These are phyloP conservation scores for Fistulifera pelliculosa DNA, from an alignment of 108 stramenopile genomes.

Conservation along the genomic window DNA sequence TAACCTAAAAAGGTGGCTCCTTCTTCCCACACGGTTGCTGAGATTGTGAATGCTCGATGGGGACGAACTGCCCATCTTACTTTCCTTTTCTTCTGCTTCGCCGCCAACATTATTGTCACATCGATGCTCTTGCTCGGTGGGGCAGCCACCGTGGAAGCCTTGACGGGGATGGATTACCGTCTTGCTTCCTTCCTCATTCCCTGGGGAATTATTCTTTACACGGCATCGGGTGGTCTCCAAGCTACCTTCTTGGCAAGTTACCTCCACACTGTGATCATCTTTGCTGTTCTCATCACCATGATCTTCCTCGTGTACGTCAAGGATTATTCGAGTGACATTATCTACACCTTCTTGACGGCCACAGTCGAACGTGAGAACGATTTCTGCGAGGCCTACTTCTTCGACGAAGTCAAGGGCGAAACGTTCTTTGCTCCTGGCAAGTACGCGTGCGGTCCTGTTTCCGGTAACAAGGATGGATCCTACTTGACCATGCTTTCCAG, in stretches of 20 bases:
- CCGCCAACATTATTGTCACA: conserved; percentile 78
- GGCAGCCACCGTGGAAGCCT: conserved; percentile 82
- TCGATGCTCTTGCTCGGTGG: conserved; percentile 94
- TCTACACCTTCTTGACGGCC: conserved; percentile 51
- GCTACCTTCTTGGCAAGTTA: conserved; percentile 86
- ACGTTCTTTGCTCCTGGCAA: conserved; percentile 44
- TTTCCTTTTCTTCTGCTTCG: conserved; percentile 86
- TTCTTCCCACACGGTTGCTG: conserved; percentile 84
- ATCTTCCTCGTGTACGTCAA: conserved; percentile 71
- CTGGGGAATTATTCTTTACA: conserved; percentile 91
- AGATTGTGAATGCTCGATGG: conserved; percentile 91
- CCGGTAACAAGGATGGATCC: conserved; percentile 76
- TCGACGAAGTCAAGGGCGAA: conserved; percentile 23
- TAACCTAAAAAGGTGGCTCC: conserved; percentile 83
- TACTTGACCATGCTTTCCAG: conserved; percentile 87
- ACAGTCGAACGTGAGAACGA: conserved; percentile 42
- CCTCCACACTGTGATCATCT: conserved; percentile 81
- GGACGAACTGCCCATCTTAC: conserved; percentile 79
- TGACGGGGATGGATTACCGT: conserved; percentile 79
- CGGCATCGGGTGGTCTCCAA: conserved; percentile 84
- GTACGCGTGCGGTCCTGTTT: conserved; percentile 70
- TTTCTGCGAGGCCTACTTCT: conserved; percentile 49
- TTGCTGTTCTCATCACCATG: conserved; percentile 73
- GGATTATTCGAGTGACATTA: conserved; percentile 50
- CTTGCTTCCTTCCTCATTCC: conserved; percentile 84